A percentile compares a stretch with the other conserved stretches of the same genome.
These are phyloP conservation scores for Zhuliangozyma blackwelliae DNA, from an alignment of 1,139 yeast genomes.

Conservation along the genomic window DNA sequence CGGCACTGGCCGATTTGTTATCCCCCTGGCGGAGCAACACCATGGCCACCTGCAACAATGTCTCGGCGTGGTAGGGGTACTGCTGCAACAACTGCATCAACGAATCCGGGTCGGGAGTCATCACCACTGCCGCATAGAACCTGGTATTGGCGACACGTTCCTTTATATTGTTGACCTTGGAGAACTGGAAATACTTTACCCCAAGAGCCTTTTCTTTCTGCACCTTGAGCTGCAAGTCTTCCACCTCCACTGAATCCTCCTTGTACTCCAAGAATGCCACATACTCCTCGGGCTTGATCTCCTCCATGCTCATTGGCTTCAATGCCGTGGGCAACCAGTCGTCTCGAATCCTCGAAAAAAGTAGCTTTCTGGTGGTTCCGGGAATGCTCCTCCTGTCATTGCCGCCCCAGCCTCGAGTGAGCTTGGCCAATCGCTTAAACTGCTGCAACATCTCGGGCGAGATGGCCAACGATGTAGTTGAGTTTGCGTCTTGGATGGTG, in stretches of 20 bases:
- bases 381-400: slow-evolving; percentile 69
- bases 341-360: slow-evolving; percentile 69
- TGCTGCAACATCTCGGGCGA: slow-evolving; percentile 66
- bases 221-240: slow-evolving; percentile 33
- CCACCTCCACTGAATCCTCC: slow-evolving; percentile 34
- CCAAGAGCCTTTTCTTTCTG: slow-evolving; percentile 44
- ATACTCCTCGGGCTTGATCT: slow-evolving; percentile 36
- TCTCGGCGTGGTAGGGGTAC: slow-evolving; percentile 72
- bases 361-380: slow-evolving; percentile 64
- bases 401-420: slow-evolving; percentile 82
- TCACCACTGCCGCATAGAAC: slow-evolving; percentile 62
- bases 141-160: slow-evolving; percentile 51
- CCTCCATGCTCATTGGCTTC: slow-evolving; percentile 63
- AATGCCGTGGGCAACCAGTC: slow-evolving; percentile 76
- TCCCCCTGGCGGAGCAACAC: slow-evolving; percentile 76
- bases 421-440: slow-evolving; percentile 55
- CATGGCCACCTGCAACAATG: slow-evolving; percentile 75
- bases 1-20: slow-evolving; percentile 61
- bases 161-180: slow-evolving; percentile 34
- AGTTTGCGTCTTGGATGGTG: slow-evolving; percentile 69
- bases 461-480: slow-evolving; percentile 53
- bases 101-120: slow-evolving; percentile 70
- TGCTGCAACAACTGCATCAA: slow-evolving; percentile 52
- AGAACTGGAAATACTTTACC: slow-evolving; percentile 52
- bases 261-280: slow-evolving; percentile 38